Base-by-base conservation (phyloP, 2,329 filamentous ascomycete genomes). In the Huntiella abstrusa region DNA sequence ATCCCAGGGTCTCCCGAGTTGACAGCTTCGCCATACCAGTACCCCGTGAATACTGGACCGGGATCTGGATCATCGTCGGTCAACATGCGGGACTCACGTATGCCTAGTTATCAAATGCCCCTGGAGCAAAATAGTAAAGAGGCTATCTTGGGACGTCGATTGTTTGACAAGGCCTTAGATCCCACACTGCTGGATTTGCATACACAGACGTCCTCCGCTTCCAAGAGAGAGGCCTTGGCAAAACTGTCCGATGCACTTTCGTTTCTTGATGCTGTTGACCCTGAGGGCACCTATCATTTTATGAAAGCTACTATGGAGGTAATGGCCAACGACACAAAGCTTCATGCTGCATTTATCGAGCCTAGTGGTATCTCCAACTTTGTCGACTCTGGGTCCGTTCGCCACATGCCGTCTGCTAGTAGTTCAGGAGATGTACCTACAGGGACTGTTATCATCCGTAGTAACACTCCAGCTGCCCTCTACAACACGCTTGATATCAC, bases 201-300 rank as follows among this genome's bases (percentile, higher is more conserved):
- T 56, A 82, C 85, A n/a, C 83, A 88, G 47, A 94, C 72, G 1
- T 73, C 71, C 4, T 64, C 59, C 2, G 62, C 70, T 55, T 64
- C 65, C 51, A 92, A 91, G 59, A 74, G 87, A 33, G 85, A 94
- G 54, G 85, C 85, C 0, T 70, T 96, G 28, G 83, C 82, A 2
- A 76, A 77, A 52, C 69, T 95, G 10, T 84, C 83, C 0, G 83
- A 93, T 58, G 87, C 88, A 0, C 92, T 91, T 67, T 80, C 79
- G 4, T 72, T 78, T 10, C 70, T 98, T 32, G 84, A 96, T 59
- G 76, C 83, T 39, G 70, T 88, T 28, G 88, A 98, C 56, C 88
- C 88, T 0, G 88, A 95, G 58, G 87, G 87, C 13, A 76, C 87
- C 36, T 91, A 88, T 55, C 77, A 93, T 53, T 69, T 98, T 12